Conservation (phyloP, 208 protist genomes). For the Acanthamoeba royreba region DNA sequence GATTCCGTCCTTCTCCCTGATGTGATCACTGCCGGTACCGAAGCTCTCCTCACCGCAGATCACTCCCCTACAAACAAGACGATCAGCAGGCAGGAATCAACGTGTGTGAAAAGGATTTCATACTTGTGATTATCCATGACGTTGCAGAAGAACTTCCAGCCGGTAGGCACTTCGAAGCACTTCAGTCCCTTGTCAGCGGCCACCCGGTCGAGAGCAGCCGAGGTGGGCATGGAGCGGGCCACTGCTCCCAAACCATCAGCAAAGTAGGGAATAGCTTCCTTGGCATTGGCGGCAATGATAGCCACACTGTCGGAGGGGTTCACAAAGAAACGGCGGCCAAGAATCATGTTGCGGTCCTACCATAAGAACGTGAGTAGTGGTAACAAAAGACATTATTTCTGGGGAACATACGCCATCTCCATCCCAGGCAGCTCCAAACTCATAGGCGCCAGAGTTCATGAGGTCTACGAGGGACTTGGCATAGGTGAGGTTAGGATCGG, state of each 20-base stretch:
- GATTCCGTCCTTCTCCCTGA: constrained; percentile 98
- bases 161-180: constrained; percentile 92
- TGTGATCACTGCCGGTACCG: constrained; percentile 94
- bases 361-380: too few relatives aligned
- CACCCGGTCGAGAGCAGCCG: constrained; percentile 85
- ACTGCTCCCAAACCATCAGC: constrained; percentile 83
- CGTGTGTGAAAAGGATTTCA: constrained; percentile 71
- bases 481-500: constrained; percentile 98
- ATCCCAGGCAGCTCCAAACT: constrained; percentile 95
- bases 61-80: constrained; percentile 51
- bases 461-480: constrained; percentile 89
- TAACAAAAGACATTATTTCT: background rate
- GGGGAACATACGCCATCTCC: constrained; percentile 86
- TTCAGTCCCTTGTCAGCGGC: constrained; percentile 65
- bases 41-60: constrained; percentile 99
- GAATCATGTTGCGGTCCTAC: constrained; percentile 97
- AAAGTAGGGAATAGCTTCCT: constrained; percentile 91
- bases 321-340: constrained; percentile 94
- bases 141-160: constrained; percentile 99
- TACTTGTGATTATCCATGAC: constrained; percentile 92
- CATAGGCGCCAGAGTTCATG: constrained; percentile 84
- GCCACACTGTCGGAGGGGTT: constrained; percentile 97
- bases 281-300: constrained; percentile 90
- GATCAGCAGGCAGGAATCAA: constrained; percentile 57
- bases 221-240: constrained; percentile 95